Percentiles rank a stretch among this genome's conserved stretches.
These are phyloP conservation scores for Cymbopogon flexuosus DNA, from an alignment of 202 grass and related monocot species.

Conservation along the genomic window DNA sequence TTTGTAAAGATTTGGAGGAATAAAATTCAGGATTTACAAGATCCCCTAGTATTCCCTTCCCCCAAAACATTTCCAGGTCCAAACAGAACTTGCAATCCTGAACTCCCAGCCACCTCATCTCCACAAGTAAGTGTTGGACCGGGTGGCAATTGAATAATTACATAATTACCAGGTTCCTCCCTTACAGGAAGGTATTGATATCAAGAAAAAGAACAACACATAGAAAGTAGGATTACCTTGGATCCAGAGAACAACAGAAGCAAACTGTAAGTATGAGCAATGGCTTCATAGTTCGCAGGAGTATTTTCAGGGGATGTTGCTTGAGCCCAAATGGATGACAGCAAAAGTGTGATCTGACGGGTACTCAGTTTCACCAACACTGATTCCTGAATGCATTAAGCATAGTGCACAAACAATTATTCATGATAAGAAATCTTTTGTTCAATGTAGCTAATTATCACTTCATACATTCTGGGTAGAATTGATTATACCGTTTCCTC, in stretches of 20 bases:
- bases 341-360: slow-evolving; percentile 81
- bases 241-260: slow-evolving; percentile 75
- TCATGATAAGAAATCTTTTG: slow-evolving; percentile 37
- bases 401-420: slow-evolving; percentile 33
- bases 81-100: slow-evolving; percentile 4
- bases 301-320: slow-evolving; percentile 68
- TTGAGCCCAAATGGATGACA: slow-evolving; percentile 96
- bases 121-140: slow-evolving; percentile 2
- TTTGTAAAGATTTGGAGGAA: not conserved
- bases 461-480: slow-evolving; percentile 25
- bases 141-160: not conserved
- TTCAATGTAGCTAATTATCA: slow-evolving; percentile 28
- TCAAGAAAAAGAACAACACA: slow-evolving; percentile 15
- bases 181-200: slow-evolving; percentile 4
- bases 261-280: slow-evolving; percentile 95
- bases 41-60: not conserved
- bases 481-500: slow-evolving; percentile 56
- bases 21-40: not conserved
- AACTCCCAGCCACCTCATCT: not conserved
- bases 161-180: slow-evolving; percentile 16
- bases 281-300: slow-evolving; percentile 94
- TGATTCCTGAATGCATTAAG: slow-evolving; percentile 65
- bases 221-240: slow-evolving; percentile 54
- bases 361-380: slow-evolving; percentile 67
- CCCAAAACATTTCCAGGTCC: not conserved